Percentiles rank a stretch among this genome's conserved stretches.
These are phyloP conservation scores for Fusarium nanum DNA, from an alignment of 2,329 filamentous ascomycete genomes.

Conservation along the genomic window DNA sequence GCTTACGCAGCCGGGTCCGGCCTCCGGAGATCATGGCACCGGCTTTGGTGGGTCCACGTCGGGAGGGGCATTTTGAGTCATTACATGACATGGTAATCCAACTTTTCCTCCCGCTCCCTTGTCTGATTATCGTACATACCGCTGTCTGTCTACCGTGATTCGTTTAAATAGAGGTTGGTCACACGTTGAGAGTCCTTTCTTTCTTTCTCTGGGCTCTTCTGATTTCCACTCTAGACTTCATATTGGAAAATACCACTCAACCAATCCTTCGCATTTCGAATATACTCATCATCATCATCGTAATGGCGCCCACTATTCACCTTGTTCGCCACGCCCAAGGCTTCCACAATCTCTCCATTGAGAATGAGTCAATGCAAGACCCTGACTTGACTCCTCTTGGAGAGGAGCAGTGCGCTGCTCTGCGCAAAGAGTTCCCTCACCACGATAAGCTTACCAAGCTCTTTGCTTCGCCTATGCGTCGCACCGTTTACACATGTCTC, in stretches of 20 bases:
- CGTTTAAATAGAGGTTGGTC: slow-evolving; percentile 8
- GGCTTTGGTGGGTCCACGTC: slow-evolving; percentile 28
- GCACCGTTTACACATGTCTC: slow-evolving; percentile 83
- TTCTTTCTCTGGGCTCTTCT: not conserved
- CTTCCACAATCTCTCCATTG: slow-evolving; percentile 79
- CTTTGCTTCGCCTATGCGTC: slow-evolving; percentile 81
- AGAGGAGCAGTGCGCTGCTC: slow-evolving; percentile 75
- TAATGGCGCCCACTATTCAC: slow-evolving; percentile 69
- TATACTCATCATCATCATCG: not conserved
- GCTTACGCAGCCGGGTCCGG: slow-evolving; percentile 41
- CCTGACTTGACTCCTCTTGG: slow-evolving; percentile 83
- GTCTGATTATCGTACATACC: not conserved
- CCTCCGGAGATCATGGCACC: slow-evolving; percentile 35
- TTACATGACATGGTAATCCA: slow-evolving; percentile 9
- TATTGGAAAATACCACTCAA: slow-evolving; percentile 9
- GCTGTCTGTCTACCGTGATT: not conserved
- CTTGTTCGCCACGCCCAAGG: slow-evolving; percentile 81
- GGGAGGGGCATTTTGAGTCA: slow-evolving; percentile 35
- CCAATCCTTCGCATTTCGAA: not conserved
- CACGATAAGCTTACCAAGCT: slow-evolving; percentile 75
- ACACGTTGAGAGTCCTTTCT: not conserved
- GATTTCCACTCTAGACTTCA: not conserved
- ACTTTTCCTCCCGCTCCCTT: not conserved
- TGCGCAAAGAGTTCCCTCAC: slow-evolving; percentile 72
- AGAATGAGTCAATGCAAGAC: slow-evolving; percentile 80